Conservation (phyloP, 1,139 yeast species). For the Pichia sp. region DNA sequence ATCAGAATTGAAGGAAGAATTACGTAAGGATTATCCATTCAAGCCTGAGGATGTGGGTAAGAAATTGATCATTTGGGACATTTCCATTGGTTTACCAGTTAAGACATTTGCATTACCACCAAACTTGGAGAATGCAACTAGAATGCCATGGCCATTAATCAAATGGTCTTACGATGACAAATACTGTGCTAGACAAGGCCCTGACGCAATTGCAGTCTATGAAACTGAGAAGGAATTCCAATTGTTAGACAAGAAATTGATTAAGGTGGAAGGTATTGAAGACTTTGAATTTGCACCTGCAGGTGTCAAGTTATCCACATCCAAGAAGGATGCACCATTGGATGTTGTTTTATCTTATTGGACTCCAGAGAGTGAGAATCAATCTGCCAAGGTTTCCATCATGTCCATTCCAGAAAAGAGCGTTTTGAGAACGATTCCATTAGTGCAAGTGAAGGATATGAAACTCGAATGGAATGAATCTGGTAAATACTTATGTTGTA, state of each 20-base stretch:
- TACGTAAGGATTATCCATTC: conserved; percentile 65
- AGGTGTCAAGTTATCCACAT: conserved; percentile 57
- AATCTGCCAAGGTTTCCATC: conserved; percentile 90
- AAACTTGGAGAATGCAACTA: conserved; percentile 57
- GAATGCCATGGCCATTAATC: conserved; percentile 94
- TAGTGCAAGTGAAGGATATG: conserved; percentile 92
- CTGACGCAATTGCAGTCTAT: conserved; percentile 87
- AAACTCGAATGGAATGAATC: conserved; percentile 92
- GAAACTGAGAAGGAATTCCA: conserved; percentile 59
- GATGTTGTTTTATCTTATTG: conserved; percentile 80
- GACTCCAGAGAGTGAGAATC: conserved; percentile 93
- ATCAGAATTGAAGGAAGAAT: conserved; percentile 33
- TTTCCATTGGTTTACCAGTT: conserved; percentile 73
- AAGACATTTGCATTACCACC: conserved; percentile 92
- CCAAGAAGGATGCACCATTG: conserved; percentile 39
- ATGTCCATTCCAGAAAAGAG: conserved; percentile 83
- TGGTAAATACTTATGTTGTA: conserved; percentile 80
- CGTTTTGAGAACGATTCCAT: conserved; percentile 82
- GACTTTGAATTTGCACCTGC: conserved; percentile 97
- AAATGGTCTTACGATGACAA: conserved; percentile 94
- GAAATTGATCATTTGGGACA: conserved; percentile 90
- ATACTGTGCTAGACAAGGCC: conserved; percentile 93
- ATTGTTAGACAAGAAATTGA: conserved; percentile 76
- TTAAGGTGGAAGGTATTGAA: conserved; percentile 77
- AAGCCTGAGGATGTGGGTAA: conserved; percentile 88